Conservation (phyloP, 352 stramenopile species). For the Aphanomyces invadans region DNA sequence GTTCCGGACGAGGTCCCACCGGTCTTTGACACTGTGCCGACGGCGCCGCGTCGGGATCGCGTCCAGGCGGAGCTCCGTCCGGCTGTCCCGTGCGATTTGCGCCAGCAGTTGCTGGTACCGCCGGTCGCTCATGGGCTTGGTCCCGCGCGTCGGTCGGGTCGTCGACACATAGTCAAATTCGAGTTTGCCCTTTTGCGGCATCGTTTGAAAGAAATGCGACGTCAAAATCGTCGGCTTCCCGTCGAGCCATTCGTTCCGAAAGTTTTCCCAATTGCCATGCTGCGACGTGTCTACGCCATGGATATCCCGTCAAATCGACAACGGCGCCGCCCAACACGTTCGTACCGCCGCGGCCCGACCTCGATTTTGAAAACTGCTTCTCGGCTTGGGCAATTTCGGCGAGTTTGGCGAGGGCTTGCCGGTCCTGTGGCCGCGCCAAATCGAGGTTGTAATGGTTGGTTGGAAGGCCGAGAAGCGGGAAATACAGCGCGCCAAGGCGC, state of each 20-base stretch:
- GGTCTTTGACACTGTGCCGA: neutral
- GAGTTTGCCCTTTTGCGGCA: slow-evolving; percentile 65
- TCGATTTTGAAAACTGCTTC: slow-evolving; percentile 39
- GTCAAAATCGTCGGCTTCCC: slow-evolving; percentile 58
- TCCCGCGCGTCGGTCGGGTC: slow-evolving; percentile 52
- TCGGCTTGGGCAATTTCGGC: slow-evolving; percentile 77
- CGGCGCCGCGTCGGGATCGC: neutral
- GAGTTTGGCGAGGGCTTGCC: slow-evolving; percentile 63
- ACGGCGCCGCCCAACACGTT: too few species aligned
- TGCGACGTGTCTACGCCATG: slow-evolving; percentile 63
- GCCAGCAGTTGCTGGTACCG: slow-evolving; percentile 69
- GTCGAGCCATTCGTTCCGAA: slow-evolving; percentile 84
- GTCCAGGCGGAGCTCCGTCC: neutral
- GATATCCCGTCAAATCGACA: neutral
- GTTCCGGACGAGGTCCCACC: slow-evolving; percentile 15
- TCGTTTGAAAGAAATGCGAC: slow-evolving; percentile 66
- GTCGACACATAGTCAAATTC: slow-evolving; percentile 88
- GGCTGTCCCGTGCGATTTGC: slow-evolving; percentile 19
- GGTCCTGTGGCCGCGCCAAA: slow-evolving; percentile 61
- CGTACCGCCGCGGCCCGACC: slow-evolving; percentile 33
- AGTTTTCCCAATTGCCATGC: slow-evolving; percentile 89
- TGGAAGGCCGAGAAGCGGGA: slow-evolving; percentile 70
- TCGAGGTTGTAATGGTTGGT: slow-evolving; percentile 79
- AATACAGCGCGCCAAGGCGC: slow-evolving; percentile 73
- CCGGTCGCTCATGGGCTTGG: slow-evolving; percentile 47